Base-by-base conservation (phyloP, 176 grass and related monocot species). In the Oryza officinalis region DNA sequence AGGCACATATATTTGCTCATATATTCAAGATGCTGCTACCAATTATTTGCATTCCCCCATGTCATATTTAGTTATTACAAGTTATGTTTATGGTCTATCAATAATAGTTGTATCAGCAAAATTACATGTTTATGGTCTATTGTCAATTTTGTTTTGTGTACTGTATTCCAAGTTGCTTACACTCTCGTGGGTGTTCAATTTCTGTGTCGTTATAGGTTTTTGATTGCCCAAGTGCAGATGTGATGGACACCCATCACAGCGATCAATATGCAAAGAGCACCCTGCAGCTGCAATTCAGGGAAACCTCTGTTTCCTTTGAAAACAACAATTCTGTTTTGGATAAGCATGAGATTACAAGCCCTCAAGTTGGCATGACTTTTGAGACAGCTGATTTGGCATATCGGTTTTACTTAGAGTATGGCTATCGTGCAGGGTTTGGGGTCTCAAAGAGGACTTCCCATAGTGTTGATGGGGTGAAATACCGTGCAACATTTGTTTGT, bases 401-500 rank as follows among this genome's bases (percentile, higher is more conserved):
- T 68, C 87, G 89, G 69, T 97, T 87, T 83, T 97, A 91, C 83
- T 74, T 93, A 67, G 94, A 90, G 54, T 97, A 91, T 71, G 94
- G 91, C 40, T 97, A 97, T 77, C 87, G 84, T 26, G 86, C 89
- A 45, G 94, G 94, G 7, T 97, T 97, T 64, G 91, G 94, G n/a
- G 91, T 97, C 54, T 91, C 90, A 32, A 97, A 93, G 75, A 81
- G 94, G 37, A 91, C 89, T 72, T 91, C 87, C 38, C 91, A 97
- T 77, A 97, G 86, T 66, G 81, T 92, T 46, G 92, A 97, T 61
- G 94, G 94, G 57, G 89, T 93, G 57, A 88, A 88, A 46, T 97
- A 97, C 74, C 91, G 94, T 23, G 87, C 91, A 72, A 93, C 94
- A 72, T 92, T 97, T 82, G 87, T 93, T 67, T 97, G 94, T 75